A percentile compares a stretch with the other conserved stretches of the same genome.
Conservation (phyloP, 176 grass and related monocot genomes). For the Hordeum vulgare region DNA sequence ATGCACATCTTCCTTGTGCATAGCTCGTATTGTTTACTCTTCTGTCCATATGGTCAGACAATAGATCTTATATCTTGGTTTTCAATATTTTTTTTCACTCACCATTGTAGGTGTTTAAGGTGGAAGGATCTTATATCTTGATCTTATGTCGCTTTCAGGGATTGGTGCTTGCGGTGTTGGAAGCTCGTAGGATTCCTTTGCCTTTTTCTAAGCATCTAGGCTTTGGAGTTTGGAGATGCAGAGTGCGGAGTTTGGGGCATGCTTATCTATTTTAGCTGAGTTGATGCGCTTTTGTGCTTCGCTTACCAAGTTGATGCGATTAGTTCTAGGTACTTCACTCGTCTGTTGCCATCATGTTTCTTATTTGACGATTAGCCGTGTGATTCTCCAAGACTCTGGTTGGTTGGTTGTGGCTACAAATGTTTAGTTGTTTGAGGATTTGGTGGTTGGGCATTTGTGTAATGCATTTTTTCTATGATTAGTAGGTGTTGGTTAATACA, state of each 20-base stretch:
- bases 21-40: too few relatives aligned
- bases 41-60: too few relatives aligned
- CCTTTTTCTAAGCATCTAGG: conserved; percentile 5
- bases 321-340: not conserved
- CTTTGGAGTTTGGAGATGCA: not conserved
- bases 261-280: not conserved
- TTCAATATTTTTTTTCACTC: too few relatives aligned
- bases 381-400: not conserved
- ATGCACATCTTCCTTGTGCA: too few relatives aligned
- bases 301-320: conserved; percentile 7
- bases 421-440: not conserved
- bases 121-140: too few relatives aligned
- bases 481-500: not conserved
- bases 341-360: not conserved
- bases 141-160: too few relatives aligned
- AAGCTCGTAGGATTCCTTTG: conserved; percentile 36
- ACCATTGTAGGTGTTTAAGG: too few relatives aligned
- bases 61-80: too few relatives aligned
- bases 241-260: not conserved
- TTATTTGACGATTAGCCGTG: not conserved
- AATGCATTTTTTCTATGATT: not conserved
- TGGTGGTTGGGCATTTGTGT: not conserved
- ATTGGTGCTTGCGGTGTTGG: conserved; percentile 48
- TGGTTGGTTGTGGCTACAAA: not conserved
- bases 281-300: not conserved